These are phyloP conservation scores for Phytophthora meadii DNA, from an alignment of 352 stramenopile species.

Conservation along the genomic window DNA sequence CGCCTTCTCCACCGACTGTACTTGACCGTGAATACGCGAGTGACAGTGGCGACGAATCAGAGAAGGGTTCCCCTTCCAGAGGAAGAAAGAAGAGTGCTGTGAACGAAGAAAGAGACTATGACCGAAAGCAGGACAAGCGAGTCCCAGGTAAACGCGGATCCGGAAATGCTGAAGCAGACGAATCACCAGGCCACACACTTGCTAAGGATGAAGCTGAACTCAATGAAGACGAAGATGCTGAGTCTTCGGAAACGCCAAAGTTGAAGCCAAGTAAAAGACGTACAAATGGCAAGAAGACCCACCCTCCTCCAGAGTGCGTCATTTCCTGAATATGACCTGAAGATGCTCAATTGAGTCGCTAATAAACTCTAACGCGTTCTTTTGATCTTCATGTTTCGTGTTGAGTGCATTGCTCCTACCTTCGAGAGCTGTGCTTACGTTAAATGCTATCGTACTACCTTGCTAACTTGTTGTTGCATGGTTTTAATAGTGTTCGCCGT, in stretches of 20 bases:
- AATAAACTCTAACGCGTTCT: conserved; percentile 3
- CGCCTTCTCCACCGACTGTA: conserved; percentile 18
- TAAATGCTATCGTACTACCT: conserved; percentile 44
- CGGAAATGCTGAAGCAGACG: conserved; percentile 4
- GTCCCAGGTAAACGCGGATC: conserved; percentile 2
- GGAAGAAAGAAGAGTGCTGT: conserved; percentile 12
- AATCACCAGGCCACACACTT: neutral
- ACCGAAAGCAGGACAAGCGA: conserved; percentile 8
- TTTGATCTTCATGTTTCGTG: conserved; percentile 28
- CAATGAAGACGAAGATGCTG: conserved; percentile 14
- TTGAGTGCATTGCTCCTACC: conserved; percentile 31
- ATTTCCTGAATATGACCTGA: conserved; percentile 31
- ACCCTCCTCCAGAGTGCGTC: conserved; percentile 40
- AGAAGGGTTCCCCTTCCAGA: conserved; percentile 18
- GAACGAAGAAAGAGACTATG: conserved; percentile 12
- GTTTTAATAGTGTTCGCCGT: conserved; percentile 38
- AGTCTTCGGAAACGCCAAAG: conserved; percentile 14
- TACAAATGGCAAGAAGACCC: conserved; percentile 75
- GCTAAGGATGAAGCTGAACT: conserved; percentile 18
- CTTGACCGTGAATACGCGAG: conserved; percentile 34
- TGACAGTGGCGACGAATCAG: conserved; percentile 29
- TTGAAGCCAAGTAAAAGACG: conserved; percentile 55
- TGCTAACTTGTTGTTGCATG: conserved; percentile 23
- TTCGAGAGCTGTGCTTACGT: conserved; percentile 29
- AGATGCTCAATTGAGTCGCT: neutral